Conservation (phyloP, 1,284 basidiomycete species). For the Ustilago xerochloae region DNA sequence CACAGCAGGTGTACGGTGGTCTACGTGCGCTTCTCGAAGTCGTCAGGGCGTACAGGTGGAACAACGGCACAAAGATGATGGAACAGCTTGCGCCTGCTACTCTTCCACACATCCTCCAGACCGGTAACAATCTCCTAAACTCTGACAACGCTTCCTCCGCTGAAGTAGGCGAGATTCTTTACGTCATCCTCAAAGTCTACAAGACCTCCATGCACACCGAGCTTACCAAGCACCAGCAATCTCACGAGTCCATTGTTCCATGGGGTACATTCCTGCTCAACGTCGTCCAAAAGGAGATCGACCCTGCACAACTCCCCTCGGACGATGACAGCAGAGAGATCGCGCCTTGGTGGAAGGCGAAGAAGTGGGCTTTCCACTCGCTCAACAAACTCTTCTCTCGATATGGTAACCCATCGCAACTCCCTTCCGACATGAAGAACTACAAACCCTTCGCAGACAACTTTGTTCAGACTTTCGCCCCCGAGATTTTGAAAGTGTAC, state of each 20-base stretch:
- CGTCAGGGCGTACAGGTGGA: slow-evolving; percentile 63
- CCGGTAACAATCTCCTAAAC: slow-evolving; percentile 50
- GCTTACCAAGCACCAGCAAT: slow-evolving; percentile 62
- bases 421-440: slow-evolving; percentile 57
- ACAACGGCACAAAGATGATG: slow-evolving; percentile 58
- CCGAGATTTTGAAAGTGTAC: slow-evolving; percentile 67
- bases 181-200: slow-evolving; percentile 65
- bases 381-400: slow-evolving; percentile 66
- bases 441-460: slow-evolving; percentile 67
- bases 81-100: slow-evolving; percentile 57
- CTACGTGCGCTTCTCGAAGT: slow-evolving; percentile 62
- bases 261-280: slow-evolving; percentile 66
- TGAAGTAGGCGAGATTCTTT: slow-evolving; percentile 63
- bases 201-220: slow-evolving; percentile 62
- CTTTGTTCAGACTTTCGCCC: slow-evolving; percentile 64
- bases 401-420: slow-evolving; percentile 66
- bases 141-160: slow-evolving; percentile 51
- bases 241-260: slow-evolving; percentile 62
- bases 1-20: slow-evolving; percentile 58
- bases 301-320: slow-evolving; percentile 44
- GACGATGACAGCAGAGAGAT: slow-evolving; percentile 52
- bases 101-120: slow-evolving; percentile 60
- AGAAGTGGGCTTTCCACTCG: slow-evolving; percentile 67
- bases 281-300: slow-evolving; percentile 60
- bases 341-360: slow-evolving; percentile 66